Base-by-base conservation (phyloP, 192 early-diverging fungal genomes). In the Linnemannia hyalina region DNA sequence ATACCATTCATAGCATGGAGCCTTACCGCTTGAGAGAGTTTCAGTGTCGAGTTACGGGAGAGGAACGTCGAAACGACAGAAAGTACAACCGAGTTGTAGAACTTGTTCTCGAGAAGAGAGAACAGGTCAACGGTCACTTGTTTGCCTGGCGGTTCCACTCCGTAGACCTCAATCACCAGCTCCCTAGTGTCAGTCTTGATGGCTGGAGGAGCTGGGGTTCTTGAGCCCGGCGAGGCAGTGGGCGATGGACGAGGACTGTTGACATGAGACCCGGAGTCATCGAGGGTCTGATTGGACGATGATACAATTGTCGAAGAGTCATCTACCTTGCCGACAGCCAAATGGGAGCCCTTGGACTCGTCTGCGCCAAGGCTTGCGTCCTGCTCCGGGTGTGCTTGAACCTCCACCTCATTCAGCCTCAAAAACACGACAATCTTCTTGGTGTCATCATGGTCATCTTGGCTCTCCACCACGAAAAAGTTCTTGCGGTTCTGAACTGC, bases 401-500 rank as follows among this genome's bases (percentile, higher is more conserved):
- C 77, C 13, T 83, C 82, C 9, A 83, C 73, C 40, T 88, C 82
- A 65, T 70, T 86, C n/a, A 84, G 75, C n/a, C 73, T 83, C 81
- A 81, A 79, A 52, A 76, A 80, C 6, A 76, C 83, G 16, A 60
- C 88, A 70, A 77, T 88, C 52, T 73, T 81, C 73, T 88, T 91
- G 65, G 85, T 82, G 52, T 93, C 94, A n/a, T 95, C 94, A 15
- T 94, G 89, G 44, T 85, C 86, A 52, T 89, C 88, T 6, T 90
- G 80, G 16, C 89, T 90, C 22, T 92, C 88, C 73, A 92, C 91
- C 0, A 95, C 94, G 76, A 94, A 94, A 93, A 95, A 94, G 76
- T 94, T 90, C 68, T 92, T 94, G 6, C 95, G 80, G 80, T 97
- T 97, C 63, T 89, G 86, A 32, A 97, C 94, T 44, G 91, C 90